These are phyloP conservation scores for Boletellus sp. DNA, from an alignment of 768 basidiomycete species.

Conservation along the genomic window DNA sequence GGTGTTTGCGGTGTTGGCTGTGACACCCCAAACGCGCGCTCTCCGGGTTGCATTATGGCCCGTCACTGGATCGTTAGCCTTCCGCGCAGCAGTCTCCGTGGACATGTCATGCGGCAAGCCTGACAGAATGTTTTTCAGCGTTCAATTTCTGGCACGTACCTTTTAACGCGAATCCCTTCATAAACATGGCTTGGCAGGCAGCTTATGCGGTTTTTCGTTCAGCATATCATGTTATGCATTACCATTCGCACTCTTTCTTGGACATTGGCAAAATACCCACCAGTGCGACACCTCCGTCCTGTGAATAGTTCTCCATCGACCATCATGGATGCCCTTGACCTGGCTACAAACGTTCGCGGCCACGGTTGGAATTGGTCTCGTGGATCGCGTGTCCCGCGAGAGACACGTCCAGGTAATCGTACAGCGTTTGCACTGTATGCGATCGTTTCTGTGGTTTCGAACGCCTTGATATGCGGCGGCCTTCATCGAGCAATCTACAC, in stretches of 20 bases:
- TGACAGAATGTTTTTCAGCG: background rate
- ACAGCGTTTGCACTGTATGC: too few species aligned
- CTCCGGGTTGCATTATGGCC: background rate
- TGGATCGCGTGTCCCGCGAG: background rate
- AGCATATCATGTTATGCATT: background rate
- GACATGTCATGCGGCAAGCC: background rate
- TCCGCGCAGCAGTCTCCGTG: background rate
- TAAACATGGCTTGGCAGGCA: background rate
- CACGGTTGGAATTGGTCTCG: background rate
- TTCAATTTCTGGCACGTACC: background rate
- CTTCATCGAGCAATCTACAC: background rate
- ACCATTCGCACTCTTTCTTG: background rate
- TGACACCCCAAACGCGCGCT: too few species aligned
- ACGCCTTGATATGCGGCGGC: background rate
- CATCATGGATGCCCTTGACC: background rate
- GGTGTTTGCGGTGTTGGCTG: background rate
- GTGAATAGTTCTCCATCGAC: too few species aligned
- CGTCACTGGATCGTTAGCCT: background rate
- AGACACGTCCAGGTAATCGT: background rate
- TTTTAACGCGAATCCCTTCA: too few species aligned
- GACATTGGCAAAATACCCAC: background rate
- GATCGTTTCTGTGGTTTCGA: background rate
- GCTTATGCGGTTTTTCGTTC: background rate
- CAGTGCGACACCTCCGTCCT: background rate
- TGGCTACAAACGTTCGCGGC: background rate